Evolutionary conservation across 2,329 filamentous ascomycete genomes (phyloP), one percentile per base, ranked within the genome.

Genomic region (Cladosporium cucumerinum): DNA sequence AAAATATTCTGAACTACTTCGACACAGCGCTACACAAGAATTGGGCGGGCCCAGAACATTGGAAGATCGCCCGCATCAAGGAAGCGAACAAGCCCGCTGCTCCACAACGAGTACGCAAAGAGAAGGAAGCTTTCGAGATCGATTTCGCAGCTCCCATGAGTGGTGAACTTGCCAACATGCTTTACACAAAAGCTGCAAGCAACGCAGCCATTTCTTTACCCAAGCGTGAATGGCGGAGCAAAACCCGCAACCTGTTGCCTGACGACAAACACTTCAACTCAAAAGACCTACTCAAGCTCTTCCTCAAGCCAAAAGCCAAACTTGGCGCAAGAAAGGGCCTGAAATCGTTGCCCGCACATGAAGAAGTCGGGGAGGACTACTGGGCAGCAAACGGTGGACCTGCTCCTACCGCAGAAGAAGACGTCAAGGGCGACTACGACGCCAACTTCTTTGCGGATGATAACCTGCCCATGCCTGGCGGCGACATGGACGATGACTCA

Each of bases 211-310:
- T 98, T 70, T 92, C 88, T 55, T 77, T 99, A 70, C 90, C 94
- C 21, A 97, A 96, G 81, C 92, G 93, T 70, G 93, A 98, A 77
- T 96, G 94, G 92, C 95, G 92, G 77, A 95, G 92, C 46, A 97
- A 96, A 78, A 93, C 90, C 1, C 87, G 92, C 57, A 97, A 99
- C 75, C 84, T 99, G 3, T 86, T 99, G 5, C 94, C 96, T 2
- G 95, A 99, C 73, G 95, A 99, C 79, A 97, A 97, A 78, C 93
- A 98, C 76, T 98, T 99, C 82, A 97, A 93, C 80, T 98, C 94
- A 10, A 91, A 90, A 74, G 92, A 96, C 69, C 83, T 99, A 0
- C 82, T 98, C 7, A 90, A 88, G 59, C 85, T 99, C 1, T 99
- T 98, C 84, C 84, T 98, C 30, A 99, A 99, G 77, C 95, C 95